These are phyloP conservation scores for Amanita fuliginea DNA, from an alignment of 768 basidiomycete genomes.

Conservation along the genomic window DNA sequence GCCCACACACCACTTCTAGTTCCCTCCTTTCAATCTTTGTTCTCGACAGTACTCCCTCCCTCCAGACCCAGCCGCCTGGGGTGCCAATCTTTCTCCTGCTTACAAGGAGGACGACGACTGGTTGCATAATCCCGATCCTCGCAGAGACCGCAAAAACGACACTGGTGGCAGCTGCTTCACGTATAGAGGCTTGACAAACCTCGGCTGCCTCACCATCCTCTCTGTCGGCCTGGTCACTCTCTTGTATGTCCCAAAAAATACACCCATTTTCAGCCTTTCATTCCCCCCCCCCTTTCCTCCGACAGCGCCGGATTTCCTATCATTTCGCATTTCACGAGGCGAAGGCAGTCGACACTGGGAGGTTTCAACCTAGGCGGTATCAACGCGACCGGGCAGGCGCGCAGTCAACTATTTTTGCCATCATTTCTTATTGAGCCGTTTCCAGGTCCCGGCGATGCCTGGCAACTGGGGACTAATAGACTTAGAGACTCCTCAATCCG, in stretches of 20 bases:
- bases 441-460: constrained; percentile 41
- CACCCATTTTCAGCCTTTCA: not conserved
- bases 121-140: constrained; percentile 66
- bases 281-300: not conserved
- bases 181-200: constrained; percentile 57
- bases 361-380: constrained; percentile 72
- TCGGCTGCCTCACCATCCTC: constrained; percentile 55
- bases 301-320: constrained; percentile 54
- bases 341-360: constrained; percentile 34
- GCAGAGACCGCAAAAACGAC: constrained; percentile 46
- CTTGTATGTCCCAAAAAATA: constrained; percentile 35
- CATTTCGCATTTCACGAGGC: constrained; percentile 42
- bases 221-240: constrained; percentile 41
- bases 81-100: constrained; percentile 48
- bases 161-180: constrained; percentile 55
- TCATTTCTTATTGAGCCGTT: not conserved
- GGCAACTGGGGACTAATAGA: constrained; percentile 73
- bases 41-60: constrained; percentile 54
- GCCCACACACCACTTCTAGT: not conserved
- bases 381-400: constrained; percentile 63
- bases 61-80: constrained; percentile 65
- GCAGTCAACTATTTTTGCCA: constrained; percentile 3
- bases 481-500: constrained; percentile 54
- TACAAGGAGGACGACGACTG: constrained; percentile 55
- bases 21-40: not conserved